Evolutionary conservation across 208 protist species (phyloP).

Genomic region (Trypanosoma conorhini): DNA sequence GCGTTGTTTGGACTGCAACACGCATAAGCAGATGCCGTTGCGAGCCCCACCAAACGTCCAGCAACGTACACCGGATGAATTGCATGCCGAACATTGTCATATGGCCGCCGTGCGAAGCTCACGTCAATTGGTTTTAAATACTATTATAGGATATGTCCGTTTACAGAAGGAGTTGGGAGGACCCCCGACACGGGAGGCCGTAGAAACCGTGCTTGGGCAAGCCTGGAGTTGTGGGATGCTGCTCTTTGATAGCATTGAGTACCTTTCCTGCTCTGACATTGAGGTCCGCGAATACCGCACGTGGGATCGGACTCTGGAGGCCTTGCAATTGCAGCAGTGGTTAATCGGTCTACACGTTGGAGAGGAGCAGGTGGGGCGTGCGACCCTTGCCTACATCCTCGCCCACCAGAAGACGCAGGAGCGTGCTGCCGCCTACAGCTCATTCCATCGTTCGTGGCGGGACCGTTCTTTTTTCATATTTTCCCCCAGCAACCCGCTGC

Average conservation of each 20-base stretch:
- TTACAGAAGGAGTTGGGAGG: slow-evolving; percentile 69
- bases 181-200: slow-evolving; percentile 57
- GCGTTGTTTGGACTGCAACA: slow-evolving; percentile 84
- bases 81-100: slow-evolving; percentile 90
- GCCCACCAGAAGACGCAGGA: slow-evolving; percentile 77
- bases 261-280: slow-evolving; percentile 73
- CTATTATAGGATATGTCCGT: slow-evolving; percentile 74
- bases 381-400: slow-evolving; percentile 87
- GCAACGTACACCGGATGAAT: slow-evolving; percentile 70
- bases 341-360: slow-evolving; percentile 87
- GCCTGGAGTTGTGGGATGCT: slow-evolving; percentile 90
- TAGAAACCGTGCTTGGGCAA: slow-evolving; percentile 87
- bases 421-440: slow-evolving; percentile 25
- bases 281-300: slow-evolving; percentile 50
- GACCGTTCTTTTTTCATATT: slow-evolving; percentile 73
- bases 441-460: slow-evolving; percentile 59
- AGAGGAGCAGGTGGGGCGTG: slow-evolving; percentile 88
- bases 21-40: slow-evolving; percentile 84
- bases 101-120: slow-evolving; percentile 83
- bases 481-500: slow-evolving; percentile 55
- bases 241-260: slow-evolving; percentile 87
- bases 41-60: slow-evolving; percentile 59
- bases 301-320: slow-evolving; percentile 75
- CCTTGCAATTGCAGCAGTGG: slow-evolving; percentile 87
- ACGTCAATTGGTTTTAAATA: slow-evolving; percentile 80